phyloP scores from a whole-genome alignment of 768 basidiomycete species.

The Pleurotus giganteus region DNA sequence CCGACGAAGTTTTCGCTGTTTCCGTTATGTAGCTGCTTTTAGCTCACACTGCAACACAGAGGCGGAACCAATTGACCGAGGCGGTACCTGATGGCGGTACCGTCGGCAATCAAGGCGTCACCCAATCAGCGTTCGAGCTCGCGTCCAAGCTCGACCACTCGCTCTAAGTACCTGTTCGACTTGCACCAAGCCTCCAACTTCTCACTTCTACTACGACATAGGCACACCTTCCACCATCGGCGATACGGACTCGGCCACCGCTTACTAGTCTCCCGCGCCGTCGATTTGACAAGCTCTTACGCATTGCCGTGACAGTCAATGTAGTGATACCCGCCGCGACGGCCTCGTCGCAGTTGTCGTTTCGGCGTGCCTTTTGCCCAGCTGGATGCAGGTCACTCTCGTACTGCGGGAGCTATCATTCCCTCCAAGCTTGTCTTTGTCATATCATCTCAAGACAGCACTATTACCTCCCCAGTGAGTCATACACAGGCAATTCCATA shows the following conservation, averaged over 20 bases:
- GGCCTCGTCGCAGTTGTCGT: background rate
- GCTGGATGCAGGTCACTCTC: background rate
- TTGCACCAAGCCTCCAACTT: background rate
- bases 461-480: background rate
- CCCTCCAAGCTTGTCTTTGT: background rate
- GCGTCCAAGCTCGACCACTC: background rate
- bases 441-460: background rate
- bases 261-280: too few relatives aligned
- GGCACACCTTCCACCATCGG: background rate
- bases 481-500: background rate
- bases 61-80: background rate
- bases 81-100: slow-evolving; percentile 7
- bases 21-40: background rate
- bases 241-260: background rate
- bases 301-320: background rate
- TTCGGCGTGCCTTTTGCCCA: background rate
- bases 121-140: slow-evolving; percentile 1
- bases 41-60: background rate
- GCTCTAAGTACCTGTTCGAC: background rate
- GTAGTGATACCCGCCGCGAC: background rate
- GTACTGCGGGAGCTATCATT: background rate
- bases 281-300: too few relatives aligned
- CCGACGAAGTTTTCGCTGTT: background rate
- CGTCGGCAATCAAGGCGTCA: slow-evolving; percentile 1
- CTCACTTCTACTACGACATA: background rate